Evolutionary conservation across 2,329 filamentous ascomycete species (phyloP), one percentile per base, ranked within the genome.

Genomic region (Exserohilum turcica): DNA sequence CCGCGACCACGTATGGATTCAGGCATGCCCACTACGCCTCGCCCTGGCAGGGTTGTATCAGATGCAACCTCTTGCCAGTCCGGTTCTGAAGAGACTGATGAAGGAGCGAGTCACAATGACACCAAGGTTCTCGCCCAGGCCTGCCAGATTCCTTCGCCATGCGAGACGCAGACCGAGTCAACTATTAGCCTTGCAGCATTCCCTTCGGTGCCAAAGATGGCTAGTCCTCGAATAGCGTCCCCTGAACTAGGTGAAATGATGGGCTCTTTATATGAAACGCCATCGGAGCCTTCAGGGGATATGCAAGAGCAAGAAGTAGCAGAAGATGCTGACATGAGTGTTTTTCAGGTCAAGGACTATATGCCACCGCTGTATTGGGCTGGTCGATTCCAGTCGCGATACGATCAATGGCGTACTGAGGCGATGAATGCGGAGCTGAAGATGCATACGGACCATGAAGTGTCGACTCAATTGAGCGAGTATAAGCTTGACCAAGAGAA

Each of bases 331-430:
- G 50, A 72, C 59, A 19, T 49, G 55, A 19, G 43, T 43, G 16
- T 43, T 40, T 19, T 54, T 18, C 69, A 72, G 70, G 61, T 74
- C 16, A 65, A 61, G 60, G 65, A 72, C 19, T 69, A 67, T 16
- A 72, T 72, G 70, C 69, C 68, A 32, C 54, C 62, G 2, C 43
- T 65, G 5, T 74, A 72, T 48, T 74, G 71, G 71, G 70, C 71
- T 5, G 71, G 70, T 7, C 63, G 71, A 7, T 72, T 74, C 40
- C 67, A 70, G 46, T 59, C 69, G 5, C 58, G 67, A 50, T 68
- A 61, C 42, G 71, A 74, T 50, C 65, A 66, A 37, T 74, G 71
- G 71, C 70, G 68, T 27, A 70, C 65, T 6, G 65, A 71, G 47
- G 68, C 67, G 12, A 68, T 71, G 63, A 46, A 52, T 24, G 58